These are phyloP conservation scores for Erodium trifolium DNA, from an alignment of 441 rosid genomes.

Conservation along the genomic window DNA sequence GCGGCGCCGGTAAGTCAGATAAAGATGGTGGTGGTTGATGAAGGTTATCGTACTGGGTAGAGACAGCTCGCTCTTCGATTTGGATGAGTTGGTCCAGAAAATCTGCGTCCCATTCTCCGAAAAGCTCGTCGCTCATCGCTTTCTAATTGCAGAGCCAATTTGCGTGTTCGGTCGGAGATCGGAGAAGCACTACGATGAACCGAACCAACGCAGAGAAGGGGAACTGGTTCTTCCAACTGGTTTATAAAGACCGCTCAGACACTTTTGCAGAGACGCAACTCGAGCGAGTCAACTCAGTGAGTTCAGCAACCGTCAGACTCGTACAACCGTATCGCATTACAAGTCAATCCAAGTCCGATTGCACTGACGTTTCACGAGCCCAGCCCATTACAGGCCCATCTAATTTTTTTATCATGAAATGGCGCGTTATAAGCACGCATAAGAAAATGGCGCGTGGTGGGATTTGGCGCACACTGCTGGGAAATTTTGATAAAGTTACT, in stretches of 20 bases:
- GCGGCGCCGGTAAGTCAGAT: slow-evolving; percentile 4
- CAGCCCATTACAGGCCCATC: neutral
- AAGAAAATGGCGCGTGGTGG: too few relatives aligned
- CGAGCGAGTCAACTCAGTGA: neutral
- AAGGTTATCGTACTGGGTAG: slow-evolving; percentile 11
- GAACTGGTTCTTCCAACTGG: neutral
- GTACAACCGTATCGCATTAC: too few relatives aligned
- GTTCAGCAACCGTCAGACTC: too few relatives aligned
- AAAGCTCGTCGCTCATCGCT: slow-evolving; percentile 27
- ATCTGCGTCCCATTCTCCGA: slow-evolving; percentile 51
- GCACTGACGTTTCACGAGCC: neutral
- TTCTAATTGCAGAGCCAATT: neutral
- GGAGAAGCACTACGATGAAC: neutral
- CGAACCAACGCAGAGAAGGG: neutral
- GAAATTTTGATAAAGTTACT: neutral
- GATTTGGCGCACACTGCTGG: too few relatives aligned
- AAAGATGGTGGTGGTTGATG: slow-evolving; percentile 5
- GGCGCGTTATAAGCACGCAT: too few relatives aligned
- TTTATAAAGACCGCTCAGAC: neutral
- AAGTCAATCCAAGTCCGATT: neutral
- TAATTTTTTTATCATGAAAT: too few relatives aligned
- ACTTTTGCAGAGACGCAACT: too few relatives aligned
- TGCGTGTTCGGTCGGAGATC: neutral
- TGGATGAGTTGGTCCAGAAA: slow-evolving; percentile 38
- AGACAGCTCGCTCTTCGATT: slow-evolving; percentile 34